A percentile compares a stretch with the other conserved stretches of the same genome.
Conservation (phyloP, 2,329 filamentous ascomycete species). For the Venturia aucupariae region DNA sequence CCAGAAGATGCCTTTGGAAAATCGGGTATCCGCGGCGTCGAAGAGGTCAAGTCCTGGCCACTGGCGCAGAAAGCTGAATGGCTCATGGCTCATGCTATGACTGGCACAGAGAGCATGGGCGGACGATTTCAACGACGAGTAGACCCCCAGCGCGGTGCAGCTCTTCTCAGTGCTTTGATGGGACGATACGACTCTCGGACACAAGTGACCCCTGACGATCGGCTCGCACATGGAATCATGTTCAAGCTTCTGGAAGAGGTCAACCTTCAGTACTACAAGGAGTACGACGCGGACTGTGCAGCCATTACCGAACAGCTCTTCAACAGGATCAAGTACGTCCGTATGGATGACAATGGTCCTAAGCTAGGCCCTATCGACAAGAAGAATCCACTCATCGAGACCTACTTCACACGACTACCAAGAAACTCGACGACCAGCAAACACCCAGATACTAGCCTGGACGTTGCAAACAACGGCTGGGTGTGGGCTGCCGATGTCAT, state of each 20-base stretch:
- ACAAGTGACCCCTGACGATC: slow-evolving; percentile 42
- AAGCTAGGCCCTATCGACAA: slow-evolving; percentile 71
- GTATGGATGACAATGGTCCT: slow-evolving; percentile 85
- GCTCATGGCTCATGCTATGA: slow-evolving; percentile 59
- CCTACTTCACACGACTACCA: slow-evolving; percentile 88
- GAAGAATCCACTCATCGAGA: slow-evolving; percentile 75
- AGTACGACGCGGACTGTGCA: slow-evolving; percentile 76
- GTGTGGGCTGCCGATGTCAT: slow-evolving; percentile 96
- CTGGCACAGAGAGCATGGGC: slow-evolving; percentile 64
- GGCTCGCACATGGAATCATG: slow-evolving; percentile 43
- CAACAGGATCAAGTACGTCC: slow-evolving; percentile 90
- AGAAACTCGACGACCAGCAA: slow-evolving; percentile 67
- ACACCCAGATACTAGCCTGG: slow-evolving; percentile 66
- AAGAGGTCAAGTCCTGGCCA: slow-evolving; percentile 45
- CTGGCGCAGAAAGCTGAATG: slow-evolving; percentile 53
- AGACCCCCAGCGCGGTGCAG: slow-evolving; percentile 61
- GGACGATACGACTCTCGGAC: slow-evolving; percentile 54
- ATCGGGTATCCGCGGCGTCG: slow-evolving; percentile 40
- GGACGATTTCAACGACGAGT: slow-evolving; percentile 67
- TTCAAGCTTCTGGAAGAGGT: slow-evolving; percentile 65
- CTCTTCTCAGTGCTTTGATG: slow-evolving; percentile 56
- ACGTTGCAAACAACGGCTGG: slow-evolving; percentile 94
- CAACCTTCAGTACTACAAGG: slow-evolving; percentile 81
- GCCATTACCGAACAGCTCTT: slow-evolving; percentile 85
- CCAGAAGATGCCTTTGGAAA: slow-evolving; percentile 44